Evolutionary conservation across 2,329 filamentous ascomycete species (phyloP).

Genomic region (Talaromyces piceae): DNA sequence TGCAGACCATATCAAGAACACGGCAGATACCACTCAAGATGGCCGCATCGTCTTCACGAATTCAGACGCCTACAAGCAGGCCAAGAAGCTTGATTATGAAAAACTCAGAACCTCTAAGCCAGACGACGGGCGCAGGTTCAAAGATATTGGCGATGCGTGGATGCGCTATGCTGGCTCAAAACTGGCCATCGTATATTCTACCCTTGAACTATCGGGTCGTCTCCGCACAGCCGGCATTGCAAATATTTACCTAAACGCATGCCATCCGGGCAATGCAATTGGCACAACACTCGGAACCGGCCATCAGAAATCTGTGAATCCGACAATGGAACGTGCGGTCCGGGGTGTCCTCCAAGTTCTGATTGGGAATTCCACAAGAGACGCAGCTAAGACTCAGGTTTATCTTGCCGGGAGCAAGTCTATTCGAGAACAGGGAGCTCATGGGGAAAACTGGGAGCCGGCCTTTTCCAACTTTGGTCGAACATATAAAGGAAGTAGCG

Average conservation of each 20-base stretch:
- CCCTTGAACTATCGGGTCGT: slow-evolving; percentile 1
- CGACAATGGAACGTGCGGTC: slow-evolving; percentile 1
- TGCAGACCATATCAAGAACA: slow-evolving; percentile 6
- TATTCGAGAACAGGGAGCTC: slow-evolving; percentile 1
- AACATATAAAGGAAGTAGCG: slow-evolving; percentile 6
- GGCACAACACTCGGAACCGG: slow-evolving; percentile 4
- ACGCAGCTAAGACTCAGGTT: slow-evolving; percentile 9
- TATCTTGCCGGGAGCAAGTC: slow-evolving; percentile 4
- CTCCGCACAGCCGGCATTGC: not conserved
- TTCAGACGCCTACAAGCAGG: slow-evolving; percentile 7
- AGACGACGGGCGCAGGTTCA: slow-evolving; percentile 4
- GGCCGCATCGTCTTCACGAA: slow-evolving; percentile 7
- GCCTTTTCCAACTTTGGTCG: slow-evolving; percentile 2
- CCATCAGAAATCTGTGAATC: slow-evolving; percentile 6
- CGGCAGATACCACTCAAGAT: slow-evolving; percentile 7
- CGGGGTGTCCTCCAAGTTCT: not conserved
- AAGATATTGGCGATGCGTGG: slow-evolving; percentile 4
- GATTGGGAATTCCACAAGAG: slow-evolving; percentile 8
- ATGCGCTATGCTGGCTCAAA: slow-evolving; percentile 7
- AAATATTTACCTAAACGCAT: slow-evolving; percentile 6
- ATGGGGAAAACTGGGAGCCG: slow-evolving; percentile 6
- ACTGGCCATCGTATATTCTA: slow-evolving; percentile 4
- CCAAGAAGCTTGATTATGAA: slow-evolving; percentile 6
- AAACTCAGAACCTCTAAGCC: slow-evolving; percentile 5
- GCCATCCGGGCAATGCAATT: slow-evolving; percentile 9